Conservation (phyloP, 768 basidiomycete species). For the Astraeus odoratus region DNA sequence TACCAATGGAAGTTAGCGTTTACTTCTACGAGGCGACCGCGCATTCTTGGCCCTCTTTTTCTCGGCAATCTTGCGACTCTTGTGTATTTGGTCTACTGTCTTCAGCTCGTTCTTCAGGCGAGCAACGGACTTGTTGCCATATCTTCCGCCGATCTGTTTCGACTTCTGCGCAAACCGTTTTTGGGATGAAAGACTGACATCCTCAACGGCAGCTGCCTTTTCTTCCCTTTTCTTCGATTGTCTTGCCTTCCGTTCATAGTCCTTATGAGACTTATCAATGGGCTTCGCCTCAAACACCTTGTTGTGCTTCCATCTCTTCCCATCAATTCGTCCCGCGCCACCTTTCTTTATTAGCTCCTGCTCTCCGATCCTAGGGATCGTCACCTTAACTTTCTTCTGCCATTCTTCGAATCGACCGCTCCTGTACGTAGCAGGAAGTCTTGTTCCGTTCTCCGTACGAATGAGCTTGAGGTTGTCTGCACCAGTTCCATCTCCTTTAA, state of each 20-base stretch:
- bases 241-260: slow-evolving; percentile 70
- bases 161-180: slow-evolving; percentile 24
- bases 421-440: slow-evolving; percentile 86
- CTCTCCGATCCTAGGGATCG: slow-evolving; percentile 79
- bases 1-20: slow-evolving; percentile 12
- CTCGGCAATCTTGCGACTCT: slow-evolving; percentile 57
- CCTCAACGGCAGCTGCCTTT: slow-evolving; percentile 19
- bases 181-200: slow-evolving; percentile 16
- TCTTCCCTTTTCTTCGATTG: slow-evolving; percentile 52
- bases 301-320: slow-evolving; percentile 70
- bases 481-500: slow-evolving; percentile 77
- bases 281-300: slow-evolving; percentile 61
- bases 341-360: slow-evolving; percentile 44
- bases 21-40: slow-evolving; percentile 45
- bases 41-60: slow-evolving; percentile 74
- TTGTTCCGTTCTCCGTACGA: slow-evolving; percentile 85
- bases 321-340: slow-evolving; percentile 29
- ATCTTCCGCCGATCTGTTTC: slow-evolving; percentile 36
- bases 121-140: slow-evolving; percentile 52
- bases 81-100: slow-evolving; percentile 82
- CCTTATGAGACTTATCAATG: slow-evolving; percentile 62
- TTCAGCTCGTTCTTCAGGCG: slow-evolving; percentile 80
- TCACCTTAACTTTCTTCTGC: slow-evolving; percentile 72
- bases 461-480: slow-evolving; percentile 94
- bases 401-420: slow-evolving; percentile 95